Evolutionary conservation across 2,329 filamentous ascomycete species (phyloP), one percentile per base, ranked within the genome.

Genomic region (Pseudogymnoascus sp.): DNA sequence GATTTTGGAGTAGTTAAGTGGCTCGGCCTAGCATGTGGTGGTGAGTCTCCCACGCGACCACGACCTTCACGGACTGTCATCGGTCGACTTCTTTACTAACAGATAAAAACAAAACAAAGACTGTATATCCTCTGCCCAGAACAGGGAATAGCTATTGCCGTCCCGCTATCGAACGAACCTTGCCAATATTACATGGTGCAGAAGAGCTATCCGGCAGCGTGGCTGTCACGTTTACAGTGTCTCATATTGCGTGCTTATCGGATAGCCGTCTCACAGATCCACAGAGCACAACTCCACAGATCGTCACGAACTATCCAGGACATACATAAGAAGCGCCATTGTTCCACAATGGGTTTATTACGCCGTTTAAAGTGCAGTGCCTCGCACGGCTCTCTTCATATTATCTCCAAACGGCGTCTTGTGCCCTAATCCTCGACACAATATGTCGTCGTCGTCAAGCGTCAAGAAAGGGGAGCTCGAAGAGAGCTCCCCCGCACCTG

Each of bases 241-340:
- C 47, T 54, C 47, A 54, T 54, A 54, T 54, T 54, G 47, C 47
- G 47, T 54, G 25, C 47, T 54, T 32, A 54, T 54, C 47, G n/a
- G 28, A 32, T 54, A n/a, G 25, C 18, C 9, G 28, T 32, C 28
- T 32, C 47, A 32, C 25, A 32, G 47, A 54, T 32, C 47, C 25
- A 54, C 47, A 18, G 47, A 54, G 28, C 1, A 11, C n/a, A 54
- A 9, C 4, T 32, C 47, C 47, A 54, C 47, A 32, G 25, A 32
- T 54, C 47, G n/a, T 54, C 47, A 32, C 9, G 47, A 54, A 18
- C 47, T 32, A 14, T 18, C 9, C 28, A 32, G 5, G 25, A 32
- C 8, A 54, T 54, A 54, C 47, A 54, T 54, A 54, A 54, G 47
- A 54, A 30, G 4, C n/a, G n/a, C 9, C 28, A 18, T 18, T 8